Evolutionary conservation across 2,329 filamentous ascomycete genomes (phyloP).

Genomic region (Aureobasidium melanogenum): DNA sequence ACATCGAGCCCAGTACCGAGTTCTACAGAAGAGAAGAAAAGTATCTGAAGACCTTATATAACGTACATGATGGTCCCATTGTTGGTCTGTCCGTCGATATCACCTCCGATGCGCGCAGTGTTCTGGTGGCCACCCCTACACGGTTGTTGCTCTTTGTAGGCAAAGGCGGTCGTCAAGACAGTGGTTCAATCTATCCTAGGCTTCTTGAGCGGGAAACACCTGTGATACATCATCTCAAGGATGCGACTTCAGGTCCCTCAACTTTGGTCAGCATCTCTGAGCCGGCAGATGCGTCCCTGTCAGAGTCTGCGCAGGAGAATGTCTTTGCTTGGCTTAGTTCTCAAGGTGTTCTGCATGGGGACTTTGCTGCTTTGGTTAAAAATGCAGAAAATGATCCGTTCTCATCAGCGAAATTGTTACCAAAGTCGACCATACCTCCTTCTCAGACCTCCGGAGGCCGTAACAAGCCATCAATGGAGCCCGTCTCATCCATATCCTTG

Average conservation of each 20-base stretch:
- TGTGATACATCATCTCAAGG: conserved; percentile 60
- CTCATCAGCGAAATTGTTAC: conserved; percentile 66
- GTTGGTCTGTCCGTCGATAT: conserved; percentile 79
- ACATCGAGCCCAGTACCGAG: conserved; percentile 87
- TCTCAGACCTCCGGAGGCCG: conserved; percentile 57
- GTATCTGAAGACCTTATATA: conserved; percentile 77
- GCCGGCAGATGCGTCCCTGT: conserved; percentile 45
- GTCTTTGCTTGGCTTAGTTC: conserved; percentile 86
- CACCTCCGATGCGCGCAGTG: conserved; percentile 63
- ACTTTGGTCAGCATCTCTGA: conserved; percentile 71
- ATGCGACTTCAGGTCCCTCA: conserved; percentile 49
- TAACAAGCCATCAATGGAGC: conserved; percentile 58
- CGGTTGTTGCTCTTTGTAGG: conserved; percentile 75
- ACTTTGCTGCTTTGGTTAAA: conserved; percentile 46
- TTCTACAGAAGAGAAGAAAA: conserved; percentile 94
- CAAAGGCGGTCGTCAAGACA: conserved; percentile 61
- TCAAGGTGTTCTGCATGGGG: conserved; percentile 83
- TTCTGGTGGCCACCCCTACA: conserved; percentile 71
- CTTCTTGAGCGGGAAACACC: conserved; percentile 84
- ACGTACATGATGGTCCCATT: conserved; percentile 70
- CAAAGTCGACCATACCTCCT: conserved; percentile 63
- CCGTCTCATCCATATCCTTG: conserved; percentile 69
- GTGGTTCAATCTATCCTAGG: conserved; percentile 74
- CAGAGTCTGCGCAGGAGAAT: conserved; percentile 44
- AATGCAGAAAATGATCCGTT: conserved; percentile 56